These are phyloP conservation scores for Pythium pyrilobum DNA, from an alignment of 352 stramenopile species.

Conservation along the genomic window DNA sequence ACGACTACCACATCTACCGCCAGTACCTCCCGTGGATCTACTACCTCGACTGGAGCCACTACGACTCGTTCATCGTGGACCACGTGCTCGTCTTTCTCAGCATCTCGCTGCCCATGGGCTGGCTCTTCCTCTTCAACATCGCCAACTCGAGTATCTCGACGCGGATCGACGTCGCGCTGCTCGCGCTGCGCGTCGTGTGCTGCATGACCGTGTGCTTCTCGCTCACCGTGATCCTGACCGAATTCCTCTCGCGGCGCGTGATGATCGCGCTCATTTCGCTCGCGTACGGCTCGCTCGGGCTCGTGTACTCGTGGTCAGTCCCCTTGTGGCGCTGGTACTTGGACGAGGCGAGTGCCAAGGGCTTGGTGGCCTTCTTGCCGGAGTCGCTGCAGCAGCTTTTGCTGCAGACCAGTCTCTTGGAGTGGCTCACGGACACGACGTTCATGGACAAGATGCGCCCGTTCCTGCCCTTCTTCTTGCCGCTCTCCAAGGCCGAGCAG, in stretches of 20 bases:
- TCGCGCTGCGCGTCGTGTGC: conserved; percentile 56
- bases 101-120: conserved; percentile 56
- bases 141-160: conserved; percentile 47
- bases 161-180: conserved; percentile 43
- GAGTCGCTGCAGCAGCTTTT: conserved; percentile 52
- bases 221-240: conserved; percentile 69
- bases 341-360: conserved; percentile 43
- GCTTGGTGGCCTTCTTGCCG: conserved; percentile 59
- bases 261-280: conserved; percentile 64
- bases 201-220: conserved; percentile 57
- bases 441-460: conserved; percentile 65
- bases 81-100: conserved; percentile 56
- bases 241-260: conserved; percentile 70
- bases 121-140: conserved; percentile 65
- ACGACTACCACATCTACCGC: conserved; percentile 47
- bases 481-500: conserved; percentile 61
- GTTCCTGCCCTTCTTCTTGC: conserved; percentile 75
- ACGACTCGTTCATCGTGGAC: conserved; percentile 73
- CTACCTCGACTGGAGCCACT: conserved; percentile 53
- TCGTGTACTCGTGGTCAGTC: conserved; percentile 79
- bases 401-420: conserved; percentile 66
- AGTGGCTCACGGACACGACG: conserved; percentile 77
- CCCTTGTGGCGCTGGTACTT: conserved; percentile 76
- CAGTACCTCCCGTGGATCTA: conserved; percentile 45
- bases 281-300: conserved; percentile 51